Percentiles rank a stretch among this genome's conserved stretches.
These are phyloP conservation scores for Parastagonospora avenae DNA, from an alignment of 2,329 filamentous ascomycete genomes.

Conservation along the genomic window DNA sequence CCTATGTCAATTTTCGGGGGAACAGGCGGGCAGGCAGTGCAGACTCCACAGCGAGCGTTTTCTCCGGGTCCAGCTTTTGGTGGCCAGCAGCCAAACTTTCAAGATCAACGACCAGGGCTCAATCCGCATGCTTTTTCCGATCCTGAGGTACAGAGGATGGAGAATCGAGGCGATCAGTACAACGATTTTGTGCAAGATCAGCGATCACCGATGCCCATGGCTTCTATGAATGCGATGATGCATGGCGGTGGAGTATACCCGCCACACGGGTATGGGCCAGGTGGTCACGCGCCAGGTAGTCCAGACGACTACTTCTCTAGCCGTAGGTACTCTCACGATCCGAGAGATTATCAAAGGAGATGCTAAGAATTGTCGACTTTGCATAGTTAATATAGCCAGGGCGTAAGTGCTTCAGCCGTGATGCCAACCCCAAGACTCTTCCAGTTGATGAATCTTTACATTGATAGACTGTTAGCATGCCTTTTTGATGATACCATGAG, in stretches of 20 bases:
- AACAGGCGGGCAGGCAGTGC: neutral
- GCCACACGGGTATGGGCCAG: neutral
- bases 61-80: neutral
- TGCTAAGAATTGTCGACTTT: neutral
- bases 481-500: too few species aligned
- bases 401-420: slow-evolving; percentile 1
- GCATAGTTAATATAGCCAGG: neutral
- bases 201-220: neutral
- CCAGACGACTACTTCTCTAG: neutral
- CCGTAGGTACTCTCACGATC: neutral
- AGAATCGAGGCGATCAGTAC: neutral
- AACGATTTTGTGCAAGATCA: neutral
- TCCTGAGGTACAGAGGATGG: neutral
- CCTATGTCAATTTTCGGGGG: slow-evolving; percentile 2
- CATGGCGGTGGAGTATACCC: neutral
- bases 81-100: neutral
- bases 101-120: neutral
- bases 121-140: slow-evolving; percentile 3
- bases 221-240: neutral
- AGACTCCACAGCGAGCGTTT: neutral
- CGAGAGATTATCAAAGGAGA: neutral
- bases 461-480: too few species aligned
- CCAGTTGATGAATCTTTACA: slow-evolving; percentile 31
- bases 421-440: slow-evolving; percentile 45
- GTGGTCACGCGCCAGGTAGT: neutral